These are phyloP conservation scores for Tetrapyrgos nigripes DNA, from an alignment of 1,284 basidiomycete genomes.

Conservation along the genomic window DNA sequence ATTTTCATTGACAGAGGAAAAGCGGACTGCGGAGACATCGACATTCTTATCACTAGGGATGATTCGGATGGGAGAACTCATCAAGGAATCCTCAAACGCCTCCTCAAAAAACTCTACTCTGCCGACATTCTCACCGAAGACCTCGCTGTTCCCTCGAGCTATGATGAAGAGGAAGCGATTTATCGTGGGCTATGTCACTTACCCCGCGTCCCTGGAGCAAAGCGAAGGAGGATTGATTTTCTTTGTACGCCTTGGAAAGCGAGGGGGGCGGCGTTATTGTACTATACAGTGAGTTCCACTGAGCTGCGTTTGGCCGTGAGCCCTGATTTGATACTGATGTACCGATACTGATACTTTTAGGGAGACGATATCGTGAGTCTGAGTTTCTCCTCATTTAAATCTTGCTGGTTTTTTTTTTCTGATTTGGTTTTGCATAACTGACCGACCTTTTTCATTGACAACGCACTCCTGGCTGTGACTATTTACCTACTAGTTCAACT, in stretches of 20 bases:
- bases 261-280: constrained; percentile 85
- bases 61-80: constrained; percentile 78
- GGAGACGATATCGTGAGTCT: constrained; percentile 85
- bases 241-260: constrained; percentile 79
- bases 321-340: not conserved
- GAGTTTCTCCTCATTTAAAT: too few relatives aligned
- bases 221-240: constrained; percentile 82
- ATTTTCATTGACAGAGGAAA: constrained; percentile 74
- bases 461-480: too few relatives aligned
- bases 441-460: too few relatives aligned
- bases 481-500: constrained; percentile 81
- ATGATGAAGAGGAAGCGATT: constrained; percentile 70
- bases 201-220: constrained; percentile 43
- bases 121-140: constrained; percentile 78
- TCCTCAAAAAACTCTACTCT: constrained; percentile 64
- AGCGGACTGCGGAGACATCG: constrained; percentile 86
- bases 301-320: not conserved
- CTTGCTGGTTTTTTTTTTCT: too few relatives aligned
- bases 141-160: constrained; percentile 66
- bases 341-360: constrained; percentile 39
- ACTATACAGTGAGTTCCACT: constrained; percentile 77
- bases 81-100: constrained; percentile 60
- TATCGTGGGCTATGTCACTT: constrained; percentile 82
- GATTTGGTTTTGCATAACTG: too few relatives aligned
- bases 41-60: constrained; percentile 84